Evolutionary conservation across 257 asterid genomes (phyloP).

Genomic region (Rubia yunnanensis): DNA sequence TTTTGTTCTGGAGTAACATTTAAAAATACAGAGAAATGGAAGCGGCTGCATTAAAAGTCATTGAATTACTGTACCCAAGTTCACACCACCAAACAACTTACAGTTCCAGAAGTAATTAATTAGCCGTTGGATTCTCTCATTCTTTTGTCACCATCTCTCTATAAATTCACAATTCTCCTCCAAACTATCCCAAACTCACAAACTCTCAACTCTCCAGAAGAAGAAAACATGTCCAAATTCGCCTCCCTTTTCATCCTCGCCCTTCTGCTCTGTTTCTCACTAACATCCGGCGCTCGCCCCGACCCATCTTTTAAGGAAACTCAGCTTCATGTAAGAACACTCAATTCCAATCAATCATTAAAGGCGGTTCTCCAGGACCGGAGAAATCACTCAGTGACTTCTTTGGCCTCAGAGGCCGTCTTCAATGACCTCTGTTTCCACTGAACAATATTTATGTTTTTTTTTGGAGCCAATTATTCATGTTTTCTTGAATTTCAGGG

Average conservation of each 20-base stretch:
- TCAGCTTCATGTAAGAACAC: constrained; percentile 8
- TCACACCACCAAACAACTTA: constrained; percentile 17
- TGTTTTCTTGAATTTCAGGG: background rate
- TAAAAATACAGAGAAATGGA: background rate
- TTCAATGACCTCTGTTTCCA: too few relatives aligned
- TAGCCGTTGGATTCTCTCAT: constrained; percentile 1
- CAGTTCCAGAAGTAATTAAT: background rate
- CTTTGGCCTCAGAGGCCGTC: too few relatives aligned
- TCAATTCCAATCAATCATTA: too few relatives aligned
- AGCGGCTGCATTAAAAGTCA: constrained; percentile 16
- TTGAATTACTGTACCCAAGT: constrained; percentile 4
- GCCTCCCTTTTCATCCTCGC: constrained; percentile 27
- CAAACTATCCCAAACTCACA: background rate
- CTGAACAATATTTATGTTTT: too few relatives aligned
- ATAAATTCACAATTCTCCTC: constrained; percentile 5
- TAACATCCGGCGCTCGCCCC: constrained; percentile 38
- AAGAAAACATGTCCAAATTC: constrained; percentile 34
- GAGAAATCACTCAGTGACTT: too few relatives aligned
- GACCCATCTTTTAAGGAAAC: constrained; percentile 16
- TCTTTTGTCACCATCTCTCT: background rate
- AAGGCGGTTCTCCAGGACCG: too few relatives aligned
- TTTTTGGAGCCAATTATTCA: too few relatives aligned
- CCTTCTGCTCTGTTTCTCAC: constrained; percentile 35
- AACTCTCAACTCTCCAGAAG: background rate
- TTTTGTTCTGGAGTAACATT: too few relatives aligned